Conservation (phyloP, 1,139 yeast species). For the Candida mesenterica region DNA sequence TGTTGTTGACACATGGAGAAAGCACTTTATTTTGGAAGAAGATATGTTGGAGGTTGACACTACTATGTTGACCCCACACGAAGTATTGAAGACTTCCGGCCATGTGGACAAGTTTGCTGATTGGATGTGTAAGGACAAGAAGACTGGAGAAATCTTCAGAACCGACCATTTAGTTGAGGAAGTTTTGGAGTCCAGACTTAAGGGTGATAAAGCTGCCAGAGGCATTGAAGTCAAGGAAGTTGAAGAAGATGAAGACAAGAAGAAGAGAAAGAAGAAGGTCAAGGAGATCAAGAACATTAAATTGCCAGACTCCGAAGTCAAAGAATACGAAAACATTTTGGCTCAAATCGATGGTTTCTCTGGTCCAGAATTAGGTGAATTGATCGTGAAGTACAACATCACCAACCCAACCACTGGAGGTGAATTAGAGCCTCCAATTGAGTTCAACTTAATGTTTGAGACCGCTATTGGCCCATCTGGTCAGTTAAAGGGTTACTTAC, state of each 20-base stretch:
- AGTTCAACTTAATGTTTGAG: constrained; percentile 98
- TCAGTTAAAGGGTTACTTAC: constrained; percentile 86
- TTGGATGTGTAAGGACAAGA: constrained; percentile 97
- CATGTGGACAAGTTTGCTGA: constrained; percentile 99
- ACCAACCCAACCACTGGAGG: constrained; percentile 91
- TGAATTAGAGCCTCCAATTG: constrained; percentile 82
- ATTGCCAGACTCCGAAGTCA: constrained; percentile 74
- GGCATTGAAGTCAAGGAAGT: constrained; percentile 54
- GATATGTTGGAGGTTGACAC: constrained; percentile 99
- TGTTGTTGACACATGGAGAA: constrained; percentile 92
- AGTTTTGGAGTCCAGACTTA: constrained; percentile 90
- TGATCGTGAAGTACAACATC: constrained; percentile 77
- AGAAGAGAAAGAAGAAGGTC: constrained; percentile 81
- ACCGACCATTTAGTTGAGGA: constrained; percentile 98
- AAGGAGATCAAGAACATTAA: constrained; percentile 88
- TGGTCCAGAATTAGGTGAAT: constrained; percentile 87
- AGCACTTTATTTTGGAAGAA: constrained; percentile 95
- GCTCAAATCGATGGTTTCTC: constrained; percentile 96
- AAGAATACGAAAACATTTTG: constrained; percentile 79
- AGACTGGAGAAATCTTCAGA: constrained; percentile 97
- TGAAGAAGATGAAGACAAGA: constrained; percentile 50
- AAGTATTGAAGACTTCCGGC: constrained; percentile 96
- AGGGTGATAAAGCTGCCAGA: constrained; percentile 95
- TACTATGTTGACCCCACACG: constrained; percentile 96
- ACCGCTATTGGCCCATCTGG: constrained; percentile 99